Base-by-base conservation (phyloP, 495 filamentous ascomycete species). In the Rhypophila decipiens region DNA sequence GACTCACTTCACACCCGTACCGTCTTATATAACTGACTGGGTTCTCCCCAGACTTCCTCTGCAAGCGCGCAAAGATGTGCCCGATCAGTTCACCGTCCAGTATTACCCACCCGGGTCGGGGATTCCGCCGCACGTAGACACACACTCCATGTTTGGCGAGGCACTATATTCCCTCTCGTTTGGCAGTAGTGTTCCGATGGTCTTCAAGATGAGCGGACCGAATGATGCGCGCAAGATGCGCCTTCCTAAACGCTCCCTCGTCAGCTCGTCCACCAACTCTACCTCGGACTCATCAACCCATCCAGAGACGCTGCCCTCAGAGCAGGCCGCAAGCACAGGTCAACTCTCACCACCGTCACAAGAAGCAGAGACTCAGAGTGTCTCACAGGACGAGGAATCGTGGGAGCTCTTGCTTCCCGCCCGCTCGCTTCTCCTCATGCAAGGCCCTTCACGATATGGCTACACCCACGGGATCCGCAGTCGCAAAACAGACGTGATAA, bases 121-220 rank as follows among this genome's bases (percentile, higher is more conserved):
- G n/a, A 64, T 64, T 43, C 61, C 61, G 13, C 61, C 61, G 18
- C 61, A 64, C 40, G 61, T 64, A 21, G 61, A 64, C 46, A 64
- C 61, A 4, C 61, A 64, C 44, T 62, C 58, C 36, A 52, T 60
- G 53, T 64, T 64, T 21, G 52, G n/a, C 37, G 61, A 64, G 46
- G 53, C 59, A 21, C 48, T 64, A 24, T 64, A 64, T 42, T 56
- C 51, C 22, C 43, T 64, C 33, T 60, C 56, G 1, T 62, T 53
- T 36, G 61, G 61, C 13, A 56, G 56, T 23, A 52, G 40, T 13
- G 61, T 64, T 35, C 42, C 59, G 13, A 64, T 64, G 59, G 40
- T 47, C 24, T 64, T 64, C 13, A 39, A 51, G 12, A 43, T 47
- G 56, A 36, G 47, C 7, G 61, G 59, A n/a, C n/a, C 50, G 5